A percentile compares a stretch with the other conserved stretches of the same genome.
phyloP scores from a whole-genome alignment of 2,329 filamentous ascomycete species.

The Acrocalymma vagum region DNA sequence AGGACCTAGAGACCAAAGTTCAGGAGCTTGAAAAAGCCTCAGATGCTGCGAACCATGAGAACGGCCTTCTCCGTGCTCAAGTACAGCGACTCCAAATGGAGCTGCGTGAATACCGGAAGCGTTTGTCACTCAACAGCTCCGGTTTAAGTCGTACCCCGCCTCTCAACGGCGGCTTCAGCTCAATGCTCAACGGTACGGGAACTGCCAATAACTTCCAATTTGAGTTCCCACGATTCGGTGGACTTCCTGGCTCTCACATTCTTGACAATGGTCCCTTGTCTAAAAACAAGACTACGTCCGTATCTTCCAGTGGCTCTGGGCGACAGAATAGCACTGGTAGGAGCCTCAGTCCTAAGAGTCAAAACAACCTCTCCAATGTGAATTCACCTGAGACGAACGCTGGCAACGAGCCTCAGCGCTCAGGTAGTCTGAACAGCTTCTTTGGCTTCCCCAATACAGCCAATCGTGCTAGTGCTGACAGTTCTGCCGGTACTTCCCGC shows the following conservation, averaged over 20 bases:
- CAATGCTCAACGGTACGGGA: constrained; percentile 60
- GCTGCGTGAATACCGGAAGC: constrained; percentile 89
- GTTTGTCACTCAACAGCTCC: constrained; percentile 69
- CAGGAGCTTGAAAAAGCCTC: constrained; percentile 79
- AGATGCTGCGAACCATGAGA: constrained; percentile 84
- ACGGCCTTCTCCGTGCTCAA: constrained; percentile 82
- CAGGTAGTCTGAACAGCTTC: constrained; percentile 39
- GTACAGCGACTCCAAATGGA: constrained; percentile 88
- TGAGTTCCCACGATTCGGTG: constrained; percentile 93
- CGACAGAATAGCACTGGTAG: constrained; percentile 44
- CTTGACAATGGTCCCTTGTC: constrained; percentile 57
- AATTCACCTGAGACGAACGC: constrained; percentile 35
- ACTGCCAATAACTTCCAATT: constrained; percentile 87
- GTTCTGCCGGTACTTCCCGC: constrained; percentile 51
- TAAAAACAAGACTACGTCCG: constrained; percentile 36
- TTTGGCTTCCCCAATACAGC: constrained; percentile 29
- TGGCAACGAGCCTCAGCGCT: constrained; percentile 48
- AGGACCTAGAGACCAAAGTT: constrained; percentile 74
- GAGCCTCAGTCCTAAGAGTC: constrained; percentile 48
- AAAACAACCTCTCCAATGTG: constrained; percentile 29
- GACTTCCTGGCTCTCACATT: constrained; percentile 66
- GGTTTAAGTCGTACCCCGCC: constrained; percentile 59
- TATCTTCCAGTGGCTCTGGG: constrained; percentile 28
- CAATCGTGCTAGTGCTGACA: constrained; percentile 49
- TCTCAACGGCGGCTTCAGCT: constrained; percentile 53